Evolutionary conservation across 345 rosid genomes (phyloP).

Genomic region (Euphorbia peplus): DNA sequence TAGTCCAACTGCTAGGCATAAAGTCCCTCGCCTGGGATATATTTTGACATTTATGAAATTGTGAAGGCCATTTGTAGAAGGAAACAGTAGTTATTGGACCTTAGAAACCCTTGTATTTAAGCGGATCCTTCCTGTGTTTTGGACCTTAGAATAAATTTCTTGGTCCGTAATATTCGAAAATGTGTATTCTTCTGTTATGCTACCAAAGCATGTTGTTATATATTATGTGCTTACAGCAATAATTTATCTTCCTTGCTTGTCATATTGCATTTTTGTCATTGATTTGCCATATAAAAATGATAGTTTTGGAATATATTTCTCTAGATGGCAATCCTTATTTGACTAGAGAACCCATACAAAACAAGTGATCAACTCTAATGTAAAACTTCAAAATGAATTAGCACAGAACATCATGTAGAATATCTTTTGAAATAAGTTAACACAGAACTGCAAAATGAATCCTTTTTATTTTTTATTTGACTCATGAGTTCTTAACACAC

Average conservation of each 20-base stretch:
- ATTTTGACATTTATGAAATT: too few species aligned
- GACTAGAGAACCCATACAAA: not conserved
- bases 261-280: not conserved
- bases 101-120: too few species aligned
- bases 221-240: constrained; percentile 2
- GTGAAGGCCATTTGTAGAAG: too few species aligned
- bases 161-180: not conserved
- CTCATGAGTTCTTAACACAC: not conserved
- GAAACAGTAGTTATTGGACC: too few species aligned
- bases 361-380: not conserved
- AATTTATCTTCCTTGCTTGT: constrained; percentile 6
- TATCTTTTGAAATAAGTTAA: not conserved
- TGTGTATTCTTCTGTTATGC: not conserved
- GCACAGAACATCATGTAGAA: not conserved
- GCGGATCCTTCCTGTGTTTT: not conserved
- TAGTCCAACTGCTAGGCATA: too few species aligned
- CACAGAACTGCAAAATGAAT: too few species aligned
- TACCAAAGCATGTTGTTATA: not conserved
- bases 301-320: not conserved
- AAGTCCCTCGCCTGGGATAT: too few species aligned
- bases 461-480: not conserved
- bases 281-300: not conserved
- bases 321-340: not conserved
- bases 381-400: too few species aligned
- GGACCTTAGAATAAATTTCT: not conserved